Evolutionary conservation across 1,139 yeast species (phyloP).

Genomic region (Yamadazyma dendronema): DNA sequence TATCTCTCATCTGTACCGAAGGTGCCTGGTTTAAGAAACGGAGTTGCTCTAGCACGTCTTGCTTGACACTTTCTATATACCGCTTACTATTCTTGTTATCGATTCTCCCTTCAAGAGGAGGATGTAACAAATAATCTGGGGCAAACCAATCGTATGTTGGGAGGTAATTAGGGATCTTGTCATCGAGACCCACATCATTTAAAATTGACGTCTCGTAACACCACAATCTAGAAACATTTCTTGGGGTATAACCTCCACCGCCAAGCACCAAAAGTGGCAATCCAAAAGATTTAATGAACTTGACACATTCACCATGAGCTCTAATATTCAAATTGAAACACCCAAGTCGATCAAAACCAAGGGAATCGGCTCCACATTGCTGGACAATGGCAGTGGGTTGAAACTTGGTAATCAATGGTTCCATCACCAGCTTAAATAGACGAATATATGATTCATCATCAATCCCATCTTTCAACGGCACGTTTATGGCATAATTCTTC

Average conservation of each 20-base stretch:
- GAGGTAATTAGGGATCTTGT: conserved; percentile 70
- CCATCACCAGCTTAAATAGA: conserved; percentile 78
- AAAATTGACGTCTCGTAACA: conserved; percentile 89
- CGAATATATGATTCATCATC: conserved; percentile 83
- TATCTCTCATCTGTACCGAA: conserved; percentile 85
- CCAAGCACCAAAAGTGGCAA: conserved; percentile 91
- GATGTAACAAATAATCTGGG: conserved; percentile 89
- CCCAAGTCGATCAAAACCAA: conserved; percentile 88
- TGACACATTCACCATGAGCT: conserved; percentile 96
- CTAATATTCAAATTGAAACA: conserved; percentile 88
- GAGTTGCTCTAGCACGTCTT: conserved; percentile 77
- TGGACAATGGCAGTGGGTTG: conserved; percentile 91
- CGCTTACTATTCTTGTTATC: conserved; percentile 87
- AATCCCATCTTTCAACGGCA: conserved; percentile 89
- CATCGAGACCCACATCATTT: conserved; percentile 73
- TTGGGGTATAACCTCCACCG: conserved; percentile 97
- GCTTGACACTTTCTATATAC: conserved; percentile 76
- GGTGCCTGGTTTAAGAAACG: conserved; percentile 89
- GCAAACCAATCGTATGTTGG: conserved; percentile 90
- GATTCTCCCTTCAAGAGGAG: conserved; percentile 80
- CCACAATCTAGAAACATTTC: conserved; percentile 94
- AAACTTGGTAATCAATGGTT: conserved; percentile 69
- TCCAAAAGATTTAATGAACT: conserved; percentile 81
- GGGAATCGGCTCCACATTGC: conserved; percentile 92
- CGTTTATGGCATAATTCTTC: conserved; percentile 80